Percentiles rank a stretch among this genome's conserved stretches.
Evolutionary conservation across 352 stramenopile genomes (phyloP).

Genomic region (Pseudoperonospora humuli): DNA sequence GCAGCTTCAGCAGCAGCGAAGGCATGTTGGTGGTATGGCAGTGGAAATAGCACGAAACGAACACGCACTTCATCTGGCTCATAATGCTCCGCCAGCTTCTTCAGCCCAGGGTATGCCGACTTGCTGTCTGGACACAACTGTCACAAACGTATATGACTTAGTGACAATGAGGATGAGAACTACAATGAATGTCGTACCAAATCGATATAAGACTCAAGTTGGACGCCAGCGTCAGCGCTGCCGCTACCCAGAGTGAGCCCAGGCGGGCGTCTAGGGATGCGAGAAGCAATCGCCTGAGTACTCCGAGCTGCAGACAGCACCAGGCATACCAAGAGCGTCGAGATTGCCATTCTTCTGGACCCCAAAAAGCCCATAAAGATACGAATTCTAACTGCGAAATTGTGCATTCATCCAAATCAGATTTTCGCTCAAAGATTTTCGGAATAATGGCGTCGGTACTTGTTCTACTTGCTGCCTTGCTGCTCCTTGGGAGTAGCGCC

Average conservation of each 20-base stretch:
- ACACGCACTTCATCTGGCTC: constrained; percentile 47
- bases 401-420: constrained; percentile 4
- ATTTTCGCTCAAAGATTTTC: constrained; percentile 12
- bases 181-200: constrained; percentile 47
- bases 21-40: constrained; percentile 73
- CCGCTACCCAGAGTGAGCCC: constrained; percentile 57
- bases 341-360: no score
- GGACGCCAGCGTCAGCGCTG: constrained; percentile 43
- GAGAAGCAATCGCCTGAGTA: constrained; percentile 7
- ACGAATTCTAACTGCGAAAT: no score
- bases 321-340: no score
- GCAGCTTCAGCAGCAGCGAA: constrained; percentile 54
- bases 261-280: constrained; percentile 47
- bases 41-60: constrained; percentile 62
- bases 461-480: constrained; percentile 2
- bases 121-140: constrained; percentile 73
- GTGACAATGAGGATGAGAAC: no score
- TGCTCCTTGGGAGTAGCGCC: constrained; percentile 13
- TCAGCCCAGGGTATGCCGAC: constrained; percentile 54
- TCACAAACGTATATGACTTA: constrained; percentile 3
- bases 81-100: constrained; percentile 52
- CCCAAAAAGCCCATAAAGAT: no score
- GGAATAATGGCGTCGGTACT: constrained; percentile 14
- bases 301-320: constrained; percentile 10
- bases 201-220: constrained; percentile 80